These are phyloP conservation scores for Metarhizium humberi DNA, from an alignment of 2,329 filamentous ascomycete species.

Conservation along the genomic window DNA sequence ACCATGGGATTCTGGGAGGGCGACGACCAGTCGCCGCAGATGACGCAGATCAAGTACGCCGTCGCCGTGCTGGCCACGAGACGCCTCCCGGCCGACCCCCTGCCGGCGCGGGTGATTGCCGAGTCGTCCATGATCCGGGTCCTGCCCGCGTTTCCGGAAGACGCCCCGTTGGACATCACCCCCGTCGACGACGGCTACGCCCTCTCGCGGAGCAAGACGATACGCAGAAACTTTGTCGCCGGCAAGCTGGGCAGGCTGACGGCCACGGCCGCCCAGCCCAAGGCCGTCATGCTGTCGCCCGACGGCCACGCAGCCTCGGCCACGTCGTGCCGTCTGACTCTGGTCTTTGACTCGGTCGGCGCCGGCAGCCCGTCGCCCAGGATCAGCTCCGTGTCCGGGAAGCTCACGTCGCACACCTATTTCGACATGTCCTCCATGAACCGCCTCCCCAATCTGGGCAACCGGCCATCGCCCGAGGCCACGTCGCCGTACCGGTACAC, in stretches of 20 bases:
- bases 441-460: not conserved
- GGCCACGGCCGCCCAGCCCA: not conserved
- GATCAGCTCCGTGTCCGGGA: not conserved
- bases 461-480: not conserved
- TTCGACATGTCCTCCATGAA: not conserved
- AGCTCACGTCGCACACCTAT: not conserved
- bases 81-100: not conserved
- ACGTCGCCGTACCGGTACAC: not conserved
- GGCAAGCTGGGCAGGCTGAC: not conserved
- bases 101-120: not conserved
- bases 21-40: not conserved
- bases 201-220: not conserved
- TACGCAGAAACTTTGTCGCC: not conserved
- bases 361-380: not conserved
- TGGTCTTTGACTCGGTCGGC: not conserved
- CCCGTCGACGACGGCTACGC: not conserved
- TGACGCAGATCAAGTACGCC: not conserved
- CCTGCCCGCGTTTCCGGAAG: conserved; percentile 1
- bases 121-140: not conserved
- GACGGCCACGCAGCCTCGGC: not conserved
- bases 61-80: not conserved
- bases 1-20: not conserved
- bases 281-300: not conserved
- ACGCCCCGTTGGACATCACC: not conserved
- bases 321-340: not conserved